Percentiles rank a stretch among this genome's conserved stretches.
phyloP scores from a whole-genome alignment of 2,329 filamentous ascomycete genomes.

The Waltergamsia citrina region DNA sequence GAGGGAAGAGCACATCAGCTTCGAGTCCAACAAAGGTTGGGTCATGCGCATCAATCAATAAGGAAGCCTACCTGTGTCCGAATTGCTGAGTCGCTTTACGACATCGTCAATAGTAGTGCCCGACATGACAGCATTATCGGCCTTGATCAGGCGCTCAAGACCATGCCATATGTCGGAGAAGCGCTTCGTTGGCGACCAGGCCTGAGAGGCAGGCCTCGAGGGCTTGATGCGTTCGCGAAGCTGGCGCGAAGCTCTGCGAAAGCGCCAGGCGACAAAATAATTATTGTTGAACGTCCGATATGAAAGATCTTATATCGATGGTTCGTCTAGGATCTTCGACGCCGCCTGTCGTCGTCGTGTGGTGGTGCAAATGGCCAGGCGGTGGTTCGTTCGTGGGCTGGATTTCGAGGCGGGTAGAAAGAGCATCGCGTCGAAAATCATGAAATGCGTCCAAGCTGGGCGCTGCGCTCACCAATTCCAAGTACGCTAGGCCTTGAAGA shows the following conservation, averaged over 20 bases:
- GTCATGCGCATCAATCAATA: too few relatives aligned
- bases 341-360: not conserved
- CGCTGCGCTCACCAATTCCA: conserved; percentile 28
- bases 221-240: not conserved
- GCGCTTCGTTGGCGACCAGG: conserved; percentile 4
- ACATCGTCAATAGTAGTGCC: conserved; percentile 52
- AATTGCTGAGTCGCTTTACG: conserved; percentile 47
- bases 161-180: conserved; percentile 1
- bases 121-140: conserved; percentile 49
- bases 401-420: conserved; percentile 6
- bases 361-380: not conserved
- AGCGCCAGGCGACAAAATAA: not conserved
- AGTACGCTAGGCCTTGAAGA: conserved; percentile 27
- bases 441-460: conserved; percentile 26
- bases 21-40: too few relatives aligned
- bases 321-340: too few relatives aligned
- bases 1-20: not conserved
- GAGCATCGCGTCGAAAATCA: conserved; percentile 27
- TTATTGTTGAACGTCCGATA: not conserved
- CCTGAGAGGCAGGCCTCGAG: not conserved
- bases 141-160: conserved; percentile 10
- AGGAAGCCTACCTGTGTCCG: conserved; percentile 40
- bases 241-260: conserved; percentile 1
- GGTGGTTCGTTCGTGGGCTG: not conserved
- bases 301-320: too few relatives aligned